Evolutionary conservation across 768 basidiomycete species (phyloP).

Genomic region (Butyriboletus loyo): DNA sequence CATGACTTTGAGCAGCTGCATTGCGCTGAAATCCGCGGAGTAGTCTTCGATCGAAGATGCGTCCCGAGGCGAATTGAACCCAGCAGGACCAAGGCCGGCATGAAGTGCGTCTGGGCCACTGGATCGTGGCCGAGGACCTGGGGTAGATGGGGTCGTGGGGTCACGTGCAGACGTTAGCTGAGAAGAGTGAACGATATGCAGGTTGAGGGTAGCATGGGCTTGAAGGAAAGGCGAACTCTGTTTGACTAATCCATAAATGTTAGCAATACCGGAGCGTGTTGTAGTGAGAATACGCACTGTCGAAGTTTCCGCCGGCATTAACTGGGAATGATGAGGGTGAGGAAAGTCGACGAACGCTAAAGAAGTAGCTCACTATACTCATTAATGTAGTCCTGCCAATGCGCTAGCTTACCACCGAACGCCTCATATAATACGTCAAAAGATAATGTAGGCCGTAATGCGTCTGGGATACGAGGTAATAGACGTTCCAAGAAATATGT

Average conservation of each 20-base stretch:
- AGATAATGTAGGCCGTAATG: constrained; percentile 48
- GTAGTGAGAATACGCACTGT: constrained; percentile 46
- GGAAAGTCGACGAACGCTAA: background rate
- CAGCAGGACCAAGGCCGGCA: constrained; percentile 56
- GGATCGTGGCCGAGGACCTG: constrained; percentile 33
- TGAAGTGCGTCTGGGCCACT: constrained; percentile 50
- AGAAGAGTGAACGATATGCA: constrained; percentile 84
- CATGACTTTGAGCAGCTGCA: constrained; percentile 81
- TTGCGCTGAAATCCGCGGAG: constrained; percentile 68
- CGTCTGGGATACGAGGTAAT: constrained; percentile 67
- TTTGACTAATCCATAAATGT: constrained; percentile 47
- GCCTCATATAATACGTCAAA: constrained; percentile 76
- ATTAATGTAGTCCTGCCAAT: constrained; percentile 77
- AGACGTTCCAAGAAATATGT: constrained; percentile 63
- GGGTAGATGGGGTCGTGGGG: constrained; percentile 30
- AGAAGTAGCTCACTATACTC: constrained; percentile 52
- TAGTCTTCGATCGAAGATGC: constrained; percentile 40
- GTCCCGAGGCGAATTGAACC: constrained; percentile 45
- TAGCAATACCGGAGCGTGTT: constrained; percentile 2
- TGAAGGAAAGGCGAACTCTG: constrained; percentile 83
- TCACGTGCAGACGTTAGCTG: constrained; percentile 46
- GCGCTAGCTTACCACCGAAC: constrained; percentile 81
- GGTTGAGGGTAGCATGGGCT: constrained; percentile 77
- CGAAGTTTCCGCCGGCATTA: constrained; percentile 67
- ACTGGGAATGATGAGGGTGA: constrained; percentile 41